These are phyloP conservation scores for Taphrina sp. DNA, from an alignment of 1,139 yeast genomes.

Conservation along the genomic window DNA sequence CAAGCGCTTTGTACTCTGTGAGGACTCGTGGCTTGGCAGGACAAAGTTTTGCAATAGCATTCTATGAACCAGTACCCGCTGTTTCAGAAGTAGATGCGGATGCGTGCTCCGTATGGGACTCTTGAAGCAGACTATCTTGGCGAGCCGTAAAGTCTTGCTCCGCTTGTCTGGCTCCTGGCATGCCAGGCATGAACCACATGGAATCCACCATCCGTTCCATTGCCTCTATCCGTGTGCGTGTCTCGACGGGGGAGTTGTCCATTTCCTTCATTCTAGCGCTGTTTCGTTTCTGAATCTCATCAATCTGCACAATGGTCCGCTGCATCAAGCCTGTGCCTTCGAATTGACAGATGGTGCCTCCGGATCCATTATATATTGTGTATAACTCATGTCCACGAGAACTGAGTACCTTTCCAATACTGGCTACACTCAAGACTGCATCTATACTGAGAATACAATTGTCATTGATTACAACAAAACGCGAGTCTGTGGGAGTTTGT, in stretches of 20 bases:
- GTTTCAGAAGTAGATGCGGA: too few relatives aligned
- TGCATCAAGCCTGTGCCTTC: conserved; percentile 20
- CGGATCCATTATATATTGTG: conserved; percentile 2
- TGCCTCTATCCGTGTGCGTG: conserved; percentile 1
- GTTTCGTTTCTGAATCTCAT: conserved; percentile 5
- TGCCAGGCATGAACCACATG: conserved; percentile 15
- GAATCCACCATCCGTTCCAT: conserved; percentile 14
- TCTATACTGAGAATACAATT: conserved; percentile 12
- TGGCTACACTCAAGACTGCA: conserved; percentile 10
- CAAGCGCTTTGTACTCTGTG: too few relatives aligned
- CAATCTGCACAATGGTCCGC: conserved; percentile 9
- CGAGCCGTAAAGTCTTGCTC: conserved; percentile 11
- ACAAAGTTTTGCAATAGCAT: too few relatives aligned
- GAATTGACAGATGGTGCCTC: conserved; percentile 4
- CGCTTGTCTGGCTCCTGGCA: conserved; percentile 16
- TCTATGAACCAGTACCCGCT: too few relatives aligned
- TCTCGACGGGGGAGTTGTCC: not conserved
- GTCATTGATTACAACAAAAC: conserved; percentile 6
- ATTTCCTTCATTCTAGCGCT: not conserved
- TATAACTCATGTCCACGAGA: conserved; percentile 17
- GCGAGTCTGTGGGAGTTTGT: not conserved
- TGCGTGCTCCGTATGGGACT: too few relatives aligned
- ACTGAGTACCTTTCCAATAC: conserved; percentile 9
- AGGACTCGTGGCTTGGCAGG: too few relatives aligned
- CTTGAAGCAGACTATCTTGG: not conserved